These are phyloP conservation scores for Candida nanaspora DNA, from an alignment of 805 yeast genomes.

Conservation along the genomic window DNA sequence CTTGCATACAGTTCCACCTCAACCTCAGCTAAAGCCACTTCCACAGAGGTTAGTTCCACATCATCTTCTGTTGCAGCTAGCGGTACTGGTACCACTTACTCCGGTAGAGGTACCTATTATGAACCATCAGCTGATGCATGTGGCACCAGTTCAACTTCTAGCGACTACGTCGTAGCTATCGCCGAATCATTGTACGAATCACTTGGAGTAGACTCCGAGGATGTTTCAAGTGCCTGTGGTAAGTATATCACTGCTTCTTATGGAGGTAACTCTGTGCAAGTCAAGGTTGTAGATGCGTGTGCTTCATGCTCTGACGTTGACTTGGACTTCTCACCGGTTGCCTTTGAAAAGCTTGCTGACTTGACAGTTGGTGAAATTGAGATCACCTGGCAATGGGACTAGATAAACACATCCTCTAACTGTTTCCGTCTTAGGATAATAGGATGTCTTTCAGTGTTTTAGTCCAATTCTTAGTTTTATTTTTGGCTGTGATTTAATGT, in stretches of 20 bases:
- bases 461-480: too few relatives aligned
- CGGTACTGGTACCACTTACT: conserved; percentile 3
- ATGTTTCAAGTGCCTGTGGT: conserved; percentile 39
- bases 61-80: neutral
- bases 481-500: too few relatives aligned
- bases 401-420: neutral
- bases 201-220: conserved; percentile 12
- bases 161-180: conserved; percentile 43
- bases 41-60: conserved; percentile 2
- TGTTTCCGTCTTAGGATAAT: neutral
- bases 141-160: conserved; percentile 33
- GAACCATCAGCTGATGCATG: conserved; percentile 42
- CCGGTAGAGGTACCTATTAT: conserved; percentile 47
- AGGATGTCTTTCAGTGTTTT: neutral
- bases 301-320: conserved; percentile 38
- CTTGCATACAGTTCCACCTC: neutral
- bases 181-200: conserved; percentile 33
- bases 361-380: conserved; percentile 37
- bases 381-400: conserved; percentile 38
- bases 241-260: conserved; percentile 38
- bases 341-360: conserved; percentile 41
- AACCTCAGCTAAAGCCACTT: too few relatives aligned
- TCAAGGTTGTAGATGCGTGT: conserved; percentile 49
- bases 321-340: conserved; percentile 49
- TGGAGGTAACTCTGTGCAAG: conserved; percentile 41